Evolutionary conservation across 1,284 basidiomycete species (phyloP).

Genomic region (Melampsora americana): DNA sequence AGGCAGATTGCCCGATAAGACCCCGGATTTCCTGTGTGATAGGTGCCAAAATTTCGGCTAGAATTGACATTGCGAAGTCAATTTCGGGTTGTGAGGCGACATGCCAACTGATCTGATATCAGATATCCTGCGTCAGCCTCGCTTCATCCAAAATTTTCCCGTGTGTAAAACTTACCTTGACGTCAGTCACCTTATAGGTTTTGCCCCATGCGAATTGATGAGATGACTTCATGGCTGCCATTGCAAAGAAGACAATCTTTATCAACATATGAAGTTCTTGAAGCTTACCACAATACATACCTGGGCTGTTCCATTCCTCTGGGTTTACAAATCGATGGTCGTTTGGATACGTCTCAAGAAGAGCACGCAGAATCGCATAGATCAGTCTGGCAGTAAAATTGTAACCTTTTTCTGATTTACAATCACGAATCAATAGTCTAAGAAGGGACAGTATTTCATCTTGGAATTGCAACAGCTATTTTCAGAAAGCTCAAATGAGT

Average conservation of each 20-base stretch:
- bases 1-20: conserved; percentile 54
- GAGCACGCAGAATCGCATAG: conserved; percentile 70
- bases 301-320: conserved; percentile 72
- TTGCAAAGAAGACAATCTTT: neutral
- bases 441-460: conserved; percentile 68
- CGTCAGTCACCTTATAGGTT: conserved; percentile 73
- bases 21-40: conserved; percentile 67
- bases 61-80: conserved; percentile 72
- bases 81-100: conserved; percentile 73
- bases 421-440: conserved; percentile 68
- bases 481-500: neutral
- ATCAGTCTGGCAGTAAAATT: conserved; percentile 75
- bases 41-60: conserved; percentile 68
- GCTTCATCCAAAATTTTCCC: neutral
- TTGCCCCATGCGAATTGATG: conserved; percentile 81
- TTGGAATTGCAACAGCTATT: conserved; percentile 69
- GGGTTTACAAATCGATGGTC: conserved; percentile 80
- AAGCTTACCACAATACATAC: conserved; percentile 56
- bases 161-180: conserved; percentile 55
- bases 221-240: conserved; percentile 66
- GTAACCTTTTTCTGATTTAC: conserved; percentile 86
- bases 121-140: neutral
- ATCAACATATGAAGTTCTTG: neutral
- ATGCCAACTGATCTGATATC: conserved; percentile 73
- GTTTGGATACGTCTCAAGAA: conserved; percentile 73